These are phyloP conservation scores for Tuber umbilicatum DNA, from an alignment of 495 filamentous ascomycete genomes.

Conservation along the genomic window DNA sequence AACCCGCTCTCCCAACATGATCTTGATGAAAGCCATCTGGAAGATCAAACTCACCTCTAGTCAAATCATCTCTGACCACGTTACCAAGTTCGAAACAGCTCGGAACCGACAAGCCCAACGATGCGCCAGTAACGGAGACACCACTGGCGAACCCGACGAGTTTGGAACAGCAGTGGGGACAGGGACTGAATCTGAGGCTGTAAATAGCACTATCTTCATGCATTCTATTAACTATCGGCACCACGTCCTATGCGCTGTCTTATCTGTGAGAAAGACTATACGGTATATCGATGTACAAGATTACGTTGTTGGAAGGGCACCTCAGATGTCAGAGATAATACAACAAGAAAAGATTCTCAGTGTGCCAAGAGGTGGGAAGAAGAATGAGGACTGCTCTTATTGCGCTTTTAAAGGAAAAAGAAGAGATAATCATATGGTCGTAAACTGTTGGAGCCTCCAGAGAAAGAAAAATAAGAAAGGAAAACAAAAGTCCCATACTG, in stretches of 20 bases:
- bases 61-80: too few relatives aligned
- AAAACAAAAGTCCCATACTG: too few relatives aligned
- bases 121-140: not conserved
- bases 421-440: not conserved
- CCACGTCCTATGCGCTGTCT: not conserved
- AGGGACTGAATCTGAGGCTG: too few relatives aligned
- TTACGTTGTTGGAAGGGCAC: not conserved
- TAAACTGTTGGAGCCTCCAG: not conserved
- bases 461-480: not conserved
- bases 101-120: not conserved
- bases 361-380: not conserved
- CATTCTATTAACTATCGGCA: not conserved
- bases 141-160: too few relatives aligned
- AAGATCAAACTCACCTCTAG: too few relatives aligned
- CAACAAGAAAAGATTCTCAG: not conserved
- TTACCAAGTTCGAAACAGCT: not conserved
- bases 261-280: too few relatives aligned
- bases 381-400: not conserved
- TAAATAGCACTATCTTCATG: too few relatives aligned
- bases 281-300: not conserved
- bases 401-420: not conserved
- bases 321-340: not conserved
- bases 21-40: not conserved
- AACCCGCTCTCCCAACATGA: not conserved
- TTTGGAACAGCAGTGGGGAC: too few relatives aligned